Percentiles rank a stretch among this genome's conserved stretches.
These are phyloP conservation scores for Aquanectria penicillioides DNA, from an alignment of 2,329 filamentous ascomycete genomes.

Conservation along the genomic window DNA sequence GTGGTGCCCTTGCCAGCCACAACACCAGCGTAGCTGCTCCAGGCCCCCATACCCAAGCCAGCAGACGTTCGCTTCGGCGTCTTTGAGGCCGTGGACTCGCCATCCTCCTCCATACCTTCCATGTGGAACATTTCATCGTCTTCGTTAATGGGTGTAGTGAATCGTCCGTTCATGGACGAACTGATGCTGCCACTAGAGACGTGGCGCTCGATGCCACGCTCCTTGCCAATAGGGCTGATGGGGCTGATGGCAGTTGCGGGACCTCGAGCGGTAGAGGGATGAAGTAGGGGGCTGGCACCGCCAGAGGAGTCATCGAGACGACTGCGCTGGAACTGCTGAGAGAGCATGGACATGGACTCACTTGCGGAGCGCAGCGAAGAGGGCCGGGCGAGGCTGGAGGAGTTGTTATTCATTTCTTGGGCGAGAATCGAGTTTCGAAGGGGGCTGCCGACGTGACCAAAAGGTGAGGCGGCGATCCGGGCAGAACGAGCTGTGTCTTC, in stretches of 20 bases:
- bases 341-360: conserved; percentile 67
- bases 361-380: conserved; percentile 53
- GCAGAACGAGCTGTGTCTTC: conserved; percentile 57
- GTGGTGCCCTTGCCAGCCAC: conserved; percentile 43
- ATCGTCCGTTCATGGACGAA: conserved; percentile 64
- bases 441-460: conserved; percentile 74
- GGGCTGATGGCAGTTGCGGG: conserved; percentile 52
- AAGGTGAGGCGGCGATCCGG: conserved; percentile 59
- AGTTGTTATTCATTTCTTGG: conserved; percentile 57
- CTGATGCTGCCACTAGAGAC: conserved; percentile 68
- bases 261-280: conserved; percentile 56
- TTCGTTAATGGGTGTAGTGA: conserved; percentile 73
- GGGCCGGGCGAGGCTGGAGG: conserved; percentile 52
- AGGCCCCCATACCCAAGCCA: conserved; percentile 50
- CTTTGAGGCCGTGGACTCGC: conserved; percentile 59
- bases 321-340: conserved; percentile 71
- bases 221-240: conserved; percentile 52
- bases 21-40: conserved; percentile 55
- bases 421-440: conserved; percentile 71
- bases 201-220: conserved; percentile 63
- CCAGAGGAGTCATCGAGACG: conserved; percentile 60
- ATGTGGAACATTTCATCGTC: conserved; percentile 73
- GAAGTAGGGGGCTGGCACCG: conserved; percentile 59
- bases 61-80: conserved; percentile 61
- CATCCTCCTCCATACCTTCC: conserved; percentile 70